Base-by-base conservation (phyloP, 2,329 filamentous ascomycete genomes). In the Sphaerulina vaccinii region DNA sequence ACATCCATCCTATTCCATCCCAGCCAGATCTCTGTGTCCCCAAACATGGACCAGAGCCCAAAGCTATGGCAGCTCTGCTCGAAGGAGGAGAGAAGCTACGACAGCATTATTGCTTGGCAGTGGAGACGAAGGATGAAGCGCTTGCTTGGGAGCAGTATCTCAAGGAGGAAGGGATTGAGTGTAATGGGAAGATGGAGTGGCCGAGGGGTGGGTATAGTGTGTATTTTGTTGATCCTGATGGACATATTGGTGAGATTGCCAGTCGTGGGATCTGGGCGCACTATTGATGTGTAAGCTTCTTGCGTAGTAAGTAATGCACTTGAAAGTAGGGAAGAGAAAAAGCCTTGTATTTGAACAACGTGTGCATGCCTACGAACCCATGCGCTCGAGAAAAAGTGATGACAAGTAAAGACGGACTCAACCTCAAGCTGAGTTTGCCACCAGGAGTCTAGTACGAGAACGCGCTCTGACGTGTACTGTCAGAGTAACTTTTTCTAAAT, bases 141-240 rank as follows among this genome's bases (percentile, higher is more conserved):
- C 22, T 39, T 32, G 22, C 40, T 21, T 55, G 49, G 49, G 49
- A 55, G 40, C 11, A 45, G 21, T 49, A 52, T 24, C 29, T 52
- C 11, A 38, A n/a, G 9, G 45, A 23, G 13, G 19, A 46, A 2
- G 44, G 33, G 1, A 49, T 52, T 8, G 24, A 32, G 21, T 27
- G 51, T 36, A 48, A 41, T 6, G 52, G 52, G 5, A 51, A 40
- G 15, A 55, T 51, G 43, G 48, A 51, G 24, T 55, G 52, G 52
- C 24, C 38, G 33, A 42, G 43, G 32, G 52, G 52, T 18, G 52
- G 52, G 15, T 55, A 55, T 49, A 51, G 48, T 22, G 52, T 55
- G 29, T 55, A 55, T 29, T 55, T 55, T n/a, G 29, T 41, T 7
- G 52, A 55, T 48, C 52, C 52, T 11, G 52, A 55, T 39, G 52